phyloP scores from a whole-genome alignment of 257 asterid genomes.

The Nicotiana benthamiana region DNA sequence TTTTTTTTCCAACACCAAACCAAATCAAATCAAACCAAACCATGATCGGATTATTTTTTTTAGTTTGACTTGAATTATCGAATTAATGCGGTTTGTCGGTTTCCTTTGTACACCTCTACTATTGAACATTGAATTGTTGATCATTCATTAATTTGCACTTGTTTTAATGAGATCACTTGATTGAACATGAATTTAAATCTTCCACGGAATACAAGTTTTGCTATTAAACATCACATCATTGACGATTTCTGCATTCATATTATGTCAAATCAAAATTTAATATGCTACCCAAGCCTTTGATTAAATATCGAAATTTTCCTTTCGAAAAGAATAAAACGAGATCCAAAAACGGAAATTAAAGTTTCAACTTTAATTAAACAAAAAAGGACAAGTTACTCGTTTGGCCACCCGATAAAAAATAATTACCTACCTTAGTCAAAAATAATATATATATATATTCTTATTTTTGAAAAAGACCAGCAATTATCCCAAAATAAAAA shows the following conservation, averaged over 20 bases:
- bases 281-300: background rate
- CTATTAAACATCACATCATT: background rate
- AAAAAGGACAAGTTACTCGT: too few species aligned
- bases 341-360: background rate
- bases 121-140: too few species aligned
- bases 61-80: too few species aligned
- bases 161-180: background rate
- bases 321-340: background rate
- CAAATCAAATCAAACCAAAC: too few species aligned
- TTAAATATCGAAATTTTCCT: background rate
- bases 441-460: too few species aligned
- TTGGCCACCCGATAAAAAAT: too few species aligned
- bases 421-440: too few species aligned
- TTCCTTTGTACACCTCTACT: too few species aligned
- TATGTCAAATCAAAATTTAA: background rate
- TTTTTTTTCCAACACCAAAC: too few species aligned
- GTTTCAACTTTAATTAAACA: background rate
- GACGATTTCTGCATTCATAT: background rate
- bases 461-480: too few species aligned
- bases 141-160: background rate
- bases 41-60: too few species aligned
- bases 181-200: background rate
- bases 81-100: too few species aligned
- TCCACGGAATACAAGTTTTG: background rate
- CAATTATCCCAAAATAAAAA: background rate